Percentiles rank a stretch among this genome's conserved stretches.
Conservation (phyloP, 2,329 filamentous ascomycete species). For the Apiospora pterosperma region DNA sequence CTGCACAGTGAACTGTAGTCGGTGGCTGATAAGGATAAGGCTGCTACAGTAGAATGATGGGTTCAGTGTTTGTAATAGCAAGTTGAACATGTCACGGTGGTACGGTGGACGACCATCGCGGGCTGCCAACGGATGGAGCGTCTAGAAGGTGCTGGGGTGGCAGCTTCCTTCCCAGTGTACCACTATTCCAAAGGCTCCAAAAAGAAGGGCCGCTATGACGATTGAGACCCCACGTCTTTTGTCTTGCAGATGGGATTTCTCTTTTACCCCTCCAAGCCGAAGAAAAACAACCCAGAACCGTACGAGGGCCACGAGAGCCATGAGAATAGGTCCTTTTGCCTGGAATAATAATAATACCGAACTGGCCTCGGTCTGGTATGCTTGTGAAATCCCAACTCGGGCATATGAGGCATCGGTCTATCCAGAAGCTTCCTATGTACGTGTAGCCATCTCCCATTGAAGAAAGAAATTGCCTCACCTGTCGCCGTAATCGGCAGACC, state of each 20-base stretch:
- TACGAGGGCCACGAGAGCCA: background rate
- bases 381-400: background rate
- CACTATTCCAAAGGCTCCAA: background rate
- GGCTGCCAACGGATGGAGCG: background rate
- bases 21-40: background rate
- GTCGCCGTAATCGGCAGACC: background rate
- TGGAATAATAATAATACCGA: background rate
- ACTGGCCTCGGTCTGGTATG: background rate
- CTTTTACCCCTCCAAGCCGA: constrained; percentile 2
- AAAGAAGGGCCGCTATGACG: constrained; percentile 3
- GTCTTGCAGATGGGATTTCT: background rate
- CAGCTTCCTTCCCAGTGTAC: background rate
- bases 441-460: background rate
- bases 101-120: background rate
- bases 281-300: background rate
- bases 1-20: background rate
- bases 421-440: background rate
- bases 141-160: background rate
- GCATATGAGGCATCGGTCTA: background rate
- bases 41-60: background rate
- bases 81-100: background rate
- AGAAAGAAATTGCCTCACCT: background rate
- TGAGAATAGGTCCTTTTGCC: background rate
- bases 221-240: background rate
- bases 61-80: background rate